Evolutionary conservation across 2,329 filamentous ascomycete species (phyloP).

Genomic region (Xylariaceae sp.): DNA sequence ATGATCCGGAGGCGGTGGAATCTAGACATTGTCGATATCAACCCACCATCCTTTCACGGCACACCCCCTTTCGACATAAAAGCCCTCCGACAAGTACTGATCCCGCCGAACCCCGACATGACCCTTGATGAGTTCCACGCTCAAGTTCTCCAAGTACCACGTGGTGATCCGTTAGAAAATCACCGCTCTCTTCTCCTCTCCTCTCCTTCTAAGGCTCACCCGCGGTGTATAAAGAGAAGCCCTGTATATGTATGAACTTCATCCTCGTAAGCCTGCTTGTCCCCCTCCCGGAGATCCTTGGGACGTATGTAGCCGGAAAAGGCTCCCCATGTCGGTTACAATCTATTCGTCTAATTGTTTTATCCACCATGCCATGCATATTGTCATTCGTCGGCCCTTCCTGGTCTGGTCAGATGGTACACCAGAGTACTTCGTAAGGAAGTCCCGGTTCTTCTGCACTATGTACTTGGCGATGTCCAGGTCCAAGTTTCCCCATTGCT

Average conservation of each 20-base stretch:
- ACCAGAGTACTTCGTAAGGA: conserved; percentile 10
- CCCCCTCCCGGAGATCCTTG: not conserved
- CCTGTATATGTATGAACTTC: conserved; percentile 7
- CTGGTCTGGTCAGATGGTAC: conserved; percentile 18
- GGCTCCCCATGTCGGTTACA: conserved; percentile 11
- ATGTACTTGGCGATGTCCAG: conserved; percentile 17
- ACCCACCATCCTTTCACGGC: conserved; percentile 12
- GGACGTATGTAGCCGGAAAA: conserved; percentile 3
- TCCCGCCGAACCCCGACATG: conserved; percentile 28
- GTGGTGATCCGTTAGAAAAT: conserved; percentile 14
- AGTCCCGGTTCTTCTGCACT: not conserved
- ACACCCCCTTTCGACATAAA: conserved; percentile 19
- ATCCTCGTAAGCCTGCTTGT: conserved; percentile 2
- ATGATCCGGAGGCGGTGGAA: conserved; percentile 22
- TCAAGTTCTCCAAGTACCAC: conserved; percentile 21
- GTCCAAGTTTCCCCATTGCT: conserved; percentile 17
- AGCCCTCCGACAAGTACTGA: conserved; percentile 7
- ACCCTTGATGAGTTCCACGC: conserved; percentile 8
- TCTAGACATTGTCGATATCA: conserved; percentile 20
- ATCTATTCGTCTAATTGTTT: conserved; percentile 5
- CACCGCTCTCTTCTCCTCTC: conserved; percentile 5
- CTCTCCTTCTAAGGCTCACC: no score
- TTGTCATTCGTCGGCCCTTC: conserved; percentile 13
- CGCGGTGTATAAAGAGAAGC: conserved; percentile 1
- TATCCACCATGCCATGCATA: conserved; percentile 19